phyloP scores from a whole-genome alignment of 2,329 filamentous ascomycete species.

The Dactylellina drechsleri region DNA sequence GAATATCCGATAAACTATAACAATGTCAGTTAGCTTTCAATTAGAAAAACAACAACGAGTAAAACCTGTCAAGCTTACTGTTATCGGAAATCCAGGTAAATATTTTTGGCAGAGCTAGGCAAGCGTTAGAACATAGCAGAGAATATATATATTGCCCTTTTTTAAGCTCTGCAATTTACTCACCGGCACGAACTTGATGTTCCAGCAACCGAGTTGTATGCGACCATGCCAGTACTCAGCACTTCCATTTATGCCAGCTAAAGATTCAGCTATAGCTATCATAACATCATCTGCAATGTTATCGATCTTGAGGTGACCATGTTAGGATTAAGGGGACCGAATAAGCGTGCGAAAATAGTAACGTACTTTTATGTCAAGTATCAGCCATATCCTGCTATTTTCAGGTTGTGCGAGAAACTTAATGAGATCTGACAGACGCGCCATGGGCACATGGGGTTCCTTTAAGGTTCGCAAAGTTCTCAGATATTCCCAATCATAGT shows the following conservation, averaged over 20 bases:
- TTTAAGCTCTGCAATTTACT: conserved; percentile 32
- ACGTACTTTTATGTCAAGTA: conserved; percentile 86
- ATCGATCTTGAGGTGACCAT: conserved; percentile 67
- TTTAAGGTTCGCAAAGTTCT: conserved; percentile 73
- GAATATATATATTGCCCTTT: too few relatives aligned
- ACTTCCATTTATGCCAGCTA: conserved; percentile 66
- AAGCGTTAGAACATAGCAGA: not conserved
- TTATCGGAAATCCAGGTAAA: conserved; percentile 57
- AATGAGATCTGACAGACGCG: conserved; percentile 78
- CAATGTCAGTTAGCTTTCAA: too few relatives aligned
- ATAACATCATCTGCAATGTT: conserved; percentile 78
- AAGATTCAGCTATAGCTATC: conserved; percentile 71
- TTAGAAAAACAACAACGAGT: too few relatives aligned
- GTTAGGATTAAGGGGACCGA: not conserved
- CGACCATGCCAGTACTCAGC: conserved; percentile 73
- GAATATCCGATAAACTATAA: conserved; percentile 63
- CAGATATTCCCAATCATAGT: conserved; percentile 80
- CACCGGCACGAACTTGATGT: conserved; percentile 64
- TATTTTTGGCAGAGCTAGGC: conserved; percentile 56
- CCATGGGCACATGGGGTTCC: conserved; percentile 76
- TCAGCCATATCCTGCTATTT: conserved; percentile 76
- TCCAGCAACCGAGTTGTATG: conserved; percentile 85
- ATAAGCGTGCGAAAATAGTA: not conserved
- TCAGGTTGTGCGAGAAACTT: conserved; percentile 74
- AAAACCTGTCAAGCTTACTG: conserved; percentile 40